Evolutionary conservation across 2,329 filamentous ascomycete species (phyloP), one percentile per base, ranked within the genome.

Genomic region (Tolypocladium endophyticum): DNA sequence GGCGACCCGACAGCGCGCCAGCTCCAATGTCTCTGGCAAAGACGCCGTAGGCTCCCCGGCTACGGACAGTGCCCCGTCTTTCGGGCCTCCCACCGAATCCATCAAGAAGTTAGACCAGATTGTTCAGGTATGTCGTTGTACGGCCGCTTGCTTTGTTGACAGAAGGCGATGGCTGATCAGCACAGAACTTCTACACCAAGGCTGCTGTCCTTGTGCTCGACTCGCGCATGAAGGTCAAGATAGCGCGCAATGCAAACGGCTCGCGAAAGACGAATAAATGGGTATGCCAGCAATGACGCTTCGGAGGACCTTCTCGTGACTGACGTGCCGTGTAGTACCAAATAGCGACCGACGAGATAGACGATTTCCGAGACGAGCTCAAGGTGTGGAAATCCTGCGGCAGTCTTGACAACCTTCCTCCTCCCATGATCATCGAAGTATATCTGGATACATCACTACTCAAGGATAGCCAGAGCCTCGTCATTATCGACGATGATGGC

Each of bases 301-400:
- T 18, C 28, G 2, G 47, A 30, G 28, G 25, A 30, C 28, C 12
- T 20, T 3, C 35, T 23, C 38, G 58, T 52, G 30, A 55, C 68
- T 69, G 45, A 67, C 61, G 18, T 43, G 38, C 50, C 2, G 8
- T 38, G 56, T 54, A 97, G 94, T 99, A 97, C 76, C 95, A 96
- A 78, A 86, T 97, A 66, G 89, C 96, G 65, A 87, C 96, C 53
- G 89, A 96, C 67, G 94, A 99, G 67, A 93, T 93, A 63, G 90
- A 96, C 69, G 86, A 89, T 62, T 92, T 96, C 69, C 81, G 83
- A 68, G 88, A 95, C 64, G 89, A 94, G 64, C 82, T 97, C 63
- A 82, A 83, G 66, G 80, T 85, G 60, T 99, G 92, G 92, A 93
- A 87, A 73, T 83, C 79, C 54, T 89, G 89, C 70, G 89, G 93